Conservation (phyloP, 2,329 filamentous ascomycete genomes). For the Alternaria infectoria region DNA sequence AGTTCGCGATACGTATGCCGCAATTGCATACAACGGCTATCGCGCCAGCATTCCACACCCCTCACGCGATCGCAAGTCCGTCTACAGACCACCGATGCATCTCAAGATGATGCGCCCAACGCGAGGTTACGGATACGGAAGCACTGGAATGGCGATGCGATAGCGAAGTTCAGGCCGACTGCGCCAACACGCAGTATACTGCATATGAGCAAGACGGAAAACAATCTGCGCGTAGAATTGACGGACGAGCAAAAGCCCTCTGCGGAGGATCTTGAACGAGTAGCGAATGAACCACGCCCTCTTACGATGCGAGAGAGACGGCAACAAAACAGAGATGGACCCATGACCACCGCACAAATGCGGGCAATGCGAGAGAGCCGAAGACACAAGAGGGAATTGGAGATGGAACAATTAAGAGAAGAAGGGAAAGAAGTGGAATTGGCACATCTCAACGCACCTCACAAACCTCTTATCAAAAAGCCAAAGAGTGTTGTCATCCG, state of each 20-base stretch:
- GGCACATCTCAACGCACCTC: not conserved
- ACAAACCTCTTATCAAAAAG: not conserved
- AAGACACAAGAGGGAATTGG: not conserved
- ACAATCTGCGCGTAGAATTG: not conserved
- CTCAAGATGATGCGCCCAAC: conserved; percentile 5
- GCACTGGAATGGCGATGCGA: conserved; percentile 9
- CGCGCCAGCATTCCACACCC: not conserved
- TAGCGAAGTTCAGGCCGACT: not conserved
- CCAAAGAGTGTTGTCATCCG: not conserved
- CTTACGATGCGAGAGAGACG: conserved; percentile 12
- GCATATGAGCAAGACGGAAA: conserved; percentile 8
- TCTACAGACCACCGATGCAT: conserved; percentile 3
- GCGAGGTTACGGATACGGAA: conserved; percentile 10
- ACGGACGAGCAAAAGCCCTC: not conserved
- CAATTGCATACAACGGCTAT: conserved; percentile 19
- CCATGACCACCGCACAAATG: not conserved
- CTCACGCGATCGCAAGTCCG: not conserved
- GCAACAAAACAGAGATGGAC: not conserved
- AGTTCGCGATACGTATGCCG: conserved; percentile 27
- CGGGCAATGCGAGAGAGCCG: not conserved
- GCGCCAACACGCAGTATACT: not conserved
- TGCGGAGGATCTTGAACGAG: not conserved
- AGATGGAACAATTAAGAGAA: not conserved
- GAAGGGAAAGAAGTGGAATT: not conserved
- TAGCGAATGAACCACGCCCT: not conserved